Base-by-base conservation (phyloP, 2,329 filamentous ascomycete species). In the Fonsecaea pugnacius region DNA sequence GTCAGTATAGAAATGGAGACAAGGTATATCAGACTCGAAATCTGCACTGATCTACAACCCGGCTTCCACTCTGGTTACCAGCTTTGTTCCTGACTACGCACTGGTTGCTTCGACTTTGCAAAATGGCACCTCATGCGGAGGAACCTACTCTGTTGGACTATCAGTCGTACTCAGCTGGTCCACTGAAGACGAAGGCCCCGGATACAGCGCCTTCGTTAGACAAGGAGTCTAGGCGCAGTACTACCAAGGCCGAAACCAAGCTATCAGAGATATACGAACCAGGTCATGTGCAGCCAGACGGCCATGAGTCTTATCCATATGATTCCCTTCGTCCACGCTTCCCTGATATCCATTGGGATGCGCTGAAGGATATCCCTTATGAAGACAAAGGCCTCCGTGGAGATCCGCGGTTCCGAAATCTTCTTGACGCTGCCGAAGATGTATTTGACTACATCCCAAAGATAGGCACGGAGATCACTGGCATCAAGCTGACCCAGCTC, bases 371-470 rank as follows among this genome's bases (percentile, higher is more conserved):
- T 43, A 74, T 81, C 0, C 77, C 79, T 0, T 84, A 86, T 65
- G 71, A 78, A 57, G 84, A 87, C 69, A 84, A 83, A 69, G 84
- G 83, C 4, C 73, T 83, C 46, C 76, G 81, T 27, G 84, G 84
- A n/a, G 80, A 85, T 63, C 78, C 81, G 4, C 75, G 80, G 21
- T 86, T 85, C 73, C 80, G 80, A 62, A 79, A 83, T 67, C 78
- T 87, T 3, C 77, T 86, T 21, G 73, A 76, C 35, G 76, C 77
- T 9, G 84, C 84, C 14, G 83, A 83, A 0, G 81, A 83, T 30
- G 78, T 86, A 40, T 84, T 85, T 66, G 84, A 87, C 43, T 63
- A 66, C 36, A 61, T 66, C 14, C 64, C 56, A n/a, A 66, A 66
- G 18, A 76, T 80, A 60, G 78, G 78, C 62, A 78, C 73, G 58